Evolutionary conservation across 768 basidiomycete genomes (phyloP), one percentile per base, ranked within the genome.

Genomic region (Termitomyces sp.): DNA sequence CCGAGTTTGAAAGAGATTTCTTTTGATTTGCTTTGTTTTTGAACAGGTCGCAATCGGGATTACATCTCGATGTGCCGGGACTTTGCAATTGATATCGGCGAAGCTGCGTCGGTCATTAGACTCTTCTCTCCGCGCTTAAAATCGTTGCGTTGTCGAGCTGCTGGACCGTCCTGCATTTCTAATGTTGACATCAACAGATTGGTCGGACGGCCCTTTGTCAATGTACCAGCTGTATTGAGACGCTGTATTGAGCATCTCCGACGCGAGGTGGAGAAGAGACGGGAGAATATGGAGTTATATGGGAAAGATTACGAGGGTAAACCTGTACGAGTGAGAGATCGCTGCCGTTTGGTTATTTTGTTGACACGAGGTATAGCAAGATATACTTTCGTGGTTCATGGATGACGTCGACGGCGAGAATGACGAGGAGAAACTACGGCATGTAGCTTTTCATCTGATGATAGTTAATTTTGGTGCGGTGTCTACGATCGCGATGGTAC

Each of bases 361-460:
- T 12, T 50, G 26, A 34, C 17, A 41, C 30, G 5, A 32, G 26
- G 9, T 10, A 37, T 43, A 79, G 79, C 71, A 74, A 50, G 79
- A 80, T 53, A 57, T 80, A n/a, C 66, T 81, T 0, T 68, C 71
- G 17, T 82, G 78, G 77, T 64, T 80, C 11, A 67, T 80, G 37
- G 77, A 76, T 42, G 66, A 62, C 8, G 74, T 76, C 0, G 59
- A 65, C 9, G 68, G 66, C 5, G 56, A 69, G 17, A 66, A 51
- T 0, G 47, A 59, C 34, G 58, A 59, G 69, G 32, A 59, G 62
- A 24, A 66, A 56, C 6, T 51, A 67, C 53, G 60, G n/a, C 66
- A 71, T 32, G 60, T 78, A 8, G 67, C 69, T 0, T 58, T 61
- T 1, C 65, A 71, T n/a, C 56, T 79, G 7, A 61, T 81, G 10